Evolutionary conservation across 2,329 filamentous ascomycete species (phyloP).

Genomic region (Neofusicoccum sp.): DNA sequence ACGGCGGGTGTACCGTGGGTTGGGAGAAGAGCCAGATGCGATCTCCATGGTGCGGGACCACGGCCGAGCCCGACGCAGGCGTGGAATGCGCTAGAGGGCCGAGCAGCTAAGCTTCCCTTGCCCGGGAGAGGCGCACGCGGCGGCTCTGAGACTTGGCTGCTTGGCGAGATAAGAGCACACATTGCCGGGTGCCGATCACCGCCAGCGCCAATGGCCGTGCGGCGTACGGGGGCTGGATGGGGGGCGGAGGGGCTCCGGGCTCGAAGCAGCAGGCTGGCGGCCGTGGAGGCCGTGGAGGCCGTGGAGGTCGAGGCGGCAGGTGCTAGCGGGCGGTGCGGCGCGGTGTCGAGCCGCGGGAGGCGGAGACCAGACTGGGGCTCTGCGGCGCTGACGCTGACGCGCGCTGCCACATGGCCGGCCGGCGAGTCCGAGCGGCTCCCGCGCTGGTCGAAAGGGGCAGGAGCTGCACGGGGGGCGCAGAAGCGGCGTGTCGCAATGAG

Average conservation of each 20-base stretch:
- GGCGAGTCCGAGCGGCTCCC: neutral
- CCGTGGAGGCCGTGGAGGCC: neutral
- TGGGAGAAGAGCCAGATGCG: neutral
- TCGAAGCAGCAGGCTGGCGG: neutral
- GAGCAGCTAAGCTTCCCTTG: slow-evolving; percentile 7
- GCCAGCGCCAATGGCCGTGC: neutral
- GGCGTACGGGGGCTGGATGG: neutral
- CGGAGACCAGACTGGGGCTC: slow-evolving; percentile 7
- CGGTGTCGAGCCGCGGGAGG: neutral
- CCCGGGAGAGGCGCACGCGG: slow-evolving; percentile 9
- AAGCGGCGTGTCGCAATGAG: neutral
- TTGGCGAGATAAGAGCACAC: slow-evolving; percentile 16
- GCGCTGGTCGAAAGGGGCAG: slow-evolving; percentile 11
- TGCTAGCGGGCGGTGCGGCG: neutral
- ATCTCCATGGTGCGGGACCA: slow-evolving; percentile 1
- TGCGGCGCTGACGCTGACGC: neutral
- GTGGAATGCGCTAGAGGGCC: neutral
- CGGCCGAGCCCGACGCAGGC: neutral
- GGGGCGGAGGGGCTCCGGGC: neutral
- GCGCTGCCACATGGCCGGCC: slow-evolving; percentile 5
- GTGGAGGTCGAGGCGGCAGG: neutral
- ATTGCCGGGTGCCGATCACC: slow-evolving; percentile 1
- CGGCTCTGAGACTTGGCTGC: neutral
- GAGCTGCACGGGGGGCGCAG: slow-evolving; percentile 11
- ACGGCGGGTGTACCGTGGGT: neutral